These are phyloP conservation scores for Leccinum disarticulatum DNA, from an alignment of 768 basidiomycete genomes.

Conservation along the genomic window DNA sequence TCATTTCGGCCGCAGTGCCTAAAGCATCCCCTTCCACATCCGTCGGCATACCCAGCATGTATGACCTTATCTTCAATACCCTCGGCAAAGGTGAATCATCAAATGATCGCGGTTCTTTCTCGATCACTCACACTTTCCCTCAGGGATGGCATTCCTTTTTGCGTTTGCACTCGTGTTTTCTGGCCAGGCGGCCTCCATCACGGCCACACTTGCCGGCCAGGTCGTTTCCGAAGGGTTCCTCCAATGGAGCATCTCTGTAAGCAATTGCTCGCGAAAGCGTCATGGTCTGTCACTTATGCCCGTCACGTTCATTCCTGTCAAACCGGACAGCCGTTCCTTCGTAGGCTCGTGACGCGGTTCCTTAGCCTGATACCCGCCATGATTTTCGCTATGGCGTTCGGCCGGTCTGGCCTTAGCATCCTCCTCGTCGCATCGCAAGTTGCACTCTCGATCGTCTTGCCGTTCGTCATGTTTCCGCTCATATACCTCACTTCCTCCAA, in stretches of 20 bases:
- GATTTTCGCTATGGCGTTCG: slow-evolving; percentile 43
- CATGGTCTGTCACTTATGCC: not conserved
- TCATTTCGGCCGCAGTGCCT: slow-evolving; percentile 31
- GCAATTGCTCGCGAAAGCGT: not conserved
- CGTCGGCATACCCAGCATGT: slow-evolving; percentile 43
- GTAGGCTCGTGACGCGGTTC: slow-evolving; percentile 44
- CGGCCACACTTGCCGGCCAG: slow-evolving; percentile 49
- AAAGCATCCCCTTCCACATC: slow-evolving; percentile 13
- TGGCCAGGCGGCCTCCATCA: slow-evolving; percentile 51
- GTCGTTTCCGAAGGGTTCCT: slow-evolving; percentile 50
- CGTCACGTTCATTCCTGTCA: not conserved
- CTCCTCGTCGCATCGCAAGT: slow-evolving; percentile 53
- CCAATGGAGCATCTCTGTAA: slow-evolving; percentile 44
- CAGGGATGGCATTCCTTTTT: slow-evolving; percentile 41
- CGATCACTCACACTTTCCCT: not conserved
- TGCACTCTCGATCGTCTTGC: slow-evolving; percentile 44
- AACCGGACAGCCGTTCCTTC: slow-evolving; percentile 29
- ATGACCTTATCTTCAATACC: slow-evolving; percentile 38
- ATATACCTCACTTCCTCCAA: slow-evolving; percentile 40
- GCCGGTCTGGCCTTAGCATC: slow-evolving; percentile 42
- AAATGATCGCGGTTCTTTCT: not conserved
- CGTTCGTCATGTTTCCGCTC: slow-evolving; percentile 45
- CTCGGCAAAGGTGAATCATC: slow-evolving; percentile 38
- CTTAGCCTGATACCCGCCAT: slow-evolving; percentile 47
- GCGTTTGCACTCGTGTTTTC: slow-evolving; percentile 46